Percentiles rank a stretch among this genome's conserved stretches.
Evolutionary conservation across 1,139 yeast species (phyloP).

Genomic region (Suhomyces taliae): DNA sequence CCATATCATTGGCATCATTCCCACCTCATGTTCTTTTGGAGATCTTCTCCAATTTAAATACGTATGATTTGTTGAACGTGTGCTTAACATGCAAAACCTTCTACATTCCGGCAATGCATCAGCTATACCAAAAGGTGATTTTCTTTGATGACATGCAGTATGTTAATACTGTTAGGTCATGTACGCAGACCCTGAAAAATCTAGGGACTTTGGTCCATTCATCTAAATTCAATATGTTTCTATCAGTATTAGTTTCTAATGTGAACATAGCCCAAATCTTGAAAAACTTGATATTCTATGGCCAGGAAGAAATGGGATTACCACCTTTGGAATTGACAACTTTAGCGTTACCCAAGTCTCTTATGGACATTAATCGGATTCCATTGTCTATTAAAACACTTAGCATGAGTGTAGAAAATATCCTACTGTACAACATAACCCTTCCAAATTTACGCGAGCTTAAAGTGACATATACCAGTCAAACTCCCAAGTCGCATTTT

Average conservation of each 20-base stretch:
- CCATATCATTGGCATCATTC: slow-evolving; percentile 1
- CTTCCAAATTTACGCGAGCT: slow-evolving; percentile 6
- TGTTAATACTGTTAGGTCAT: slow-evolving; percentile 9
- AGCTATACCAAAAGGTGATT: slow-evolving; percentile 19
- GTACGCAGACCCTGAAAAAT: slow-evolving; percentile 14
- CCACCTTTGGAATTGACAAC: background rate
- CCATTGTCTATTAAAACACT: background rate
- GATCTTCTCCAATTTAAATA: slow-evolving; percentile 14
- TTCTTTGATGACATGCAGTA: slow-evolving; percentile 15
- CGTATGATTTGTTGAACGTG: slow-evolving; percentile 18
- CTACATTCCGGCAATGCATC: slow-evolving; percentile 20
- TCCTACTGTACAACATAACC: background rate
- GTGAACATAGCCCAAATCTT: slow-evolving; percentile 15
- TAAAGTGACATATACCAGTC: slow-evolving; percentile 3
- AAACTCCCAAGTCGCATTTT: background rate
- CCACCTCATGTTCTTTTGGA: slow-evolving; percentile 13
- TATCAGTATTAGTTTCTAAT: slow-evolving; percentile 11
- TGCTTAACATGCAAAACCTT: slow-evolving; percentile 16
- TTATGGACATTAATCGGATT: background rate
- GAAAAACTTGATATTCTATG: slow-evolving; percentile 10
- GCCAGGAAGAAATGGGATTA: background rate
- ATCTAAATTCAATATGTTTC: background rate
- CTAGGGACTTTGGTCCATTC: slow-evolving; percentile 20
- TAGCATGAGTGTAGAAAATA: slow-evolving; percentile 1
- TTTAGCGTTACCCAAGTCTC: background rate